phyloP scores from a whole-genome alignment of 495 filamentous ascomycete species.

The Xylaria sp. region DNA sequence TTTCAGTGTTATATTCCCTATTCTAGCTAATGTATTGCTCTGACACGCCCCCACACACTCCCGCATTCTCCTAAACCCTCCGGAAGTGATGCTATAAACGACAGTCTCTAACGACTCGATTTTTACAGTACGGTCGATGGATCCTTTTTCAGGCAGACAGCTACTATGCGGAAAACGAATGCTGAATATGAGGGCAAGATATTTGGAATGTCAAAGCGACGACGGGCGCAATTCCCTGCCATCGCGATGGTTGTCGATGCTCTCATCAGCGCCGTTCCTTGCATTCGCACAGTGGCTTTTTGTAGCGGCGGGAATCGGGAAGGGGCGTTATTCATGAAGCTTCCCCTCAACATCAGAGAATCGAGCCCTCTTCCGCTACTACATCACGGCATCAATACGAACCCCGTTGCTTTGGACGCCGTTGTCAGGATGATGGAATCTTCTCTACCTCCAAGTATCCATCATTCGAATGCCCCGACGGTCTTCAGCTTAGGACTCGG shows the following conservation, averaged over 20 bases:
- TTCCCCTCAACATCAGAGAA: constrained; percentile 63
- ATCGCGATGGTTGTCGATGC: constrained; percentile 79
- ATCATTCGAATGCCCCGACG: constrained; percentile 56
- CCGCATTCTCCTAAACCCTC: background rate
- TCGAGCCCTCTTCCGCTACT: constrained; percentile 67
- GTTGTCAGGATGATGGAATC: constrained; percentile 58
- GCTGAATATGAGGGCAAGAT: constrained; percentile 64
- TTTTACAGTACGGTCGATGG: constrained; percentile 55
- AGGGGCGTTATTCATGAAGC: constrained; percentile 74
- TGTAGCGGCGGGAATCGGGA: constrained; percentile 88
- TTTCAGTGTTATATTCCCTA: background rate
- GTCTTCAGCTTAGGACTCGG: constrained; percentile 51
- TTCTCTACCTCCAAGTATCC: constrained; percentile 58
- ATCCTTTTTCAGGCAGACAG: constrained; percentile 66
- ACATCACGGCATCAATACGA: constrained; percentile 50
- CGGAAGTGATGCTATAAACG: background rate
- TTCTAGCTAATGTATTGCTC: background rate
- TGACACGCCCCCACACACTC: background rate
- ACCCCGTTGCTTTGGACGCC: constrained; percentile 49
- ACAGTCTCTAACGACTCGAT: background rate
- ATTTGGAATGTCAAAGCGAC: constrained; percentile 83
- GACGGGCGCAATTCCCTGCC: constrained; percentile 82
- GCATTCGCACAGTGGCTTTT: constrained; percentile 76
- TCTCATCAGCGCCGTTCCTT: constrained; percentile 70
- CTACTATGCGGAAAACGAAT: constrained; percentile 62